Base-by-base conservation (phyloP, 2,329 filamentous ascomycete genomes). In the Ophiostoma quercus region DNA sequence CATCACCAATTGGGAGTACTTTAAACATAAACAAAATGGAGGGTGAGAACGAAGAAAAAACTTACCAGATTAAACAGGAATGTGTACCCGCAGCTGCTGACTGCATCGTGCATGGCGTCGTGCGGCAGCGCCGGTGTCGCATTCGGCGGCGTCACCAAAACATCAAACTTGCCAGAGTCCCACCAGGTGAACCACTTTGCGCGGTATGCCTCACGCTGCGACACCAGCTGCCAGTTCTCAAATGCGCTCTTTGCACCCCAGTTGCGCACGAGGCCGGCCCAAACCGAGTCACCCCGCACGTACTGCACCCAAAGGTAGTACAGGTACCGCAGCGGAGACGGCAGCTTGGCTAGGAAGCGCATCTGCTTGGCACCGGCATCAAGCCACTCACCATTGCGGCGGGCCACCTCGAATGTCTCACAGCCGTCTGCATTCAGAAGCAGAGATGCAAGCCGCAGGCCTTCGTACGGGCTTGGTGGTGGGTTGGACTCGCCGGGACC, bases 221-320 rank as follows among this genome's bases (percentile, higher is more conserved):
- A 84, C 3, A 94, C 92, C 67, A 95, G 85, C 74, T 91, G 84
- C 92, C 92, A 97, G 77, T 94, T 90, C 79, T 96, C 89, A 72
- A 85, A 87, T 1, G 90, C 89, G 12, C 84, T 88, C 80, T 94
- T 93, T 69, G 87, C 84, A 68, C 88, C 84, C 86, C 92, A 96
- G 75, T 89, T 83, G 62, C 85, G 84, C 66, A 97, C 80, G 6
- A 97, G 79, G 0, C 88, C 89, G 0, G 93, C 92, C 91, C 92
- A 96, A 67, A 94, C 79, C 1, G 82, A 78, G 77, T 97, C 93
- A 12, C 88, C 81, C 69, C 88, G 87, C 72, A 97, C 82, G 77
- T 97, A 96, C 75, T 90, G 90, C n/a, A 95, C 89, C 85, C 91
- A 97, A 6, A 93, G 85, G 77, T 93, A 95, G 81, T 96, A 92